These are phyloP conservation scores for Neurospora sp. DNA, from an alignment of 495 filamentous ascomycete species.

Conservation along the genomic window DNA sequence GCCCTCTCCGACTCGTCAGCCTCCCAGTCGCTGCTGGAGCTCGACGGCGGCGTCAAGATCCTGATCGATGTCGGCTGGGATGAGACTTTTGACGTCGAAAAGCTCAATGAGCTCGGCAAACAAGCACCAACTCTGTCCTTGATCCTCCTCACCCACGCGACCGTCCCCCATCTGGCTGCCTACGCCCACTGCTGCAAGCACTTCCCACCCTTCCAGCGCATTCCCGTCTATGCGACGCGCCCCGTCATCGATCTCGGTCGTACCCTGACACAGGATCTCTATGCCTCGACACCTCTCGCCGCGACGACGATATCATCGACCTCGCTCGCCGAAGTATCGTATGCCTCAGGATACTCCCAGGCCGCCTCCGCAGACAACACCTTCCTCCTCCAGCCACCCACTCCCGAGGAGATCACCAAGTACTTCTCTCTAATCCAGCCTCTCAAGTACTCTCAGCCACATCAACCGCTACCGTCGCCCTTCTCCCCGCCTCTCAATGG, in stretches of 20 bases:
- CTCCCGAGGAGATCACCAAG: constrained; percentile 73
- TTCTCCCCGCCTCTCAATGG: constrained; percentile 83
- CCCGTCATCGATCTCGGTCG: constrained; percentile 90
- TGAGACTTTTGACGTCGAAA: constrained; percentile 68
- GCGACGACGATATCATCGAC: constrained; percentile 63
- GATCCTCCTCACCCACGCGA: constrained; percentile 91
- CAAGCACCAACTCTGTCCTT: constrained; percentile 85
- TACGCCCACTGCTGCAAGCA: constrained; percentile 97
- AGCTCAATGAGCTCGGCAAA: constrained; percentile 74
- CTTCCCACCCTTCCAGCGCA: constrained; percentile 80
- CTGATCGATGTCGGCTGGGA: constrained; percentile 96
- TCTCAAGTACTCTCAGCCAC: constrained; percentile 93
- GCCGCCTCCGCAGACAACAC: constrained; percentile 33
- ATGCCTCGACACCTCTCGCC: constrained; percentile 79
- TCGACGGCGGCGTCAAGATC: constrained; percentile 94
- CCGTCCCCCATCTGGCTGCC: constrained; percentile 78
- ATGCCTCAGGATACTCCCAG: constrained; percentile 38
- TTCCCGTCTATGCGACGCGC: constrained; percentile 92
- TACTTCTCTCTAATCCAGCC: constrained; percentile 92
- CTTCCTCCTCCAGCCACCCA: constrained; percentile 73
- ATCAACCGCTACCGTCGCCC: constrained; percentile 73
- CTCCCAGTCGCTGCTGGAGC: constrained; percentile 88
- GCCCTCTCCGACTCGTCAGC: constrained; percentile 79
- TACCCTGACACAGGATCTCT: constrained; percentile 84
- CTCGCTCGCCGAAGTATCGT: constrained; percentile 59